Evolutionary conservation across 75 land plant genomes (phyloP), one percentile per base, ranked within the genome.

Genomic region (Ceratopteris richardii): DNA sequence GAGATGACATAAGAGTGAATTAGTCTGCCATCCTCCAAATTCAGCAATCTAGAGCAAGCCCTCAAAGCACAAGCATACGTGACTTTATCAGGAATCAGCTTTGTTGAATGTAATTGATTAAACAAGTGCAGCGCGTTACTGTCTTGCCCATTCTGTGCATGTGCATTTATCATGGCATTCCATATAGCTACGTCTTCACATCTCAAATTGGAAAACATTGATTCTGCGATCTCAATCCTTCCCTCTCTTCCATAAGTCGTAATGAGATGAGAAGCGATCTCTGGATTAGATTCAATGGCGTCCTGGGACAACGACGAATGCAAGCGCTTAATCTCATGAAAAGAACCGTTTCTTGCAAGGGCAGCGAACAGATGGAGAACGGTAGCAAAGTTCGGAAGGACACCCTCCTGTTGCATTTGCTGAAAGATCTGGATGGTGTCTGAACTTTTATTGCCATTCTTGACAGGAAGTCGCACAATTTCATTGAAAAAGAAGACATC

Each of bases 391-490:
- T 46, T 14, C 2, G 50, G 50, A 5, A 21, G 3, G 18, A 14
- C 17, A 21, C 50, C 17, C 22, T 46, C 50, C 4, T 21, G 22
- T 17, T 46, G 50, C 50, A 46, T 46, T 46, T 21, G 18, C 14
- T 46, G 22, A 14, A 46, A 46, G 22, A 46, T 4, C 22, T 21
- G 22, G 17, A 21, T 2, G 22, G 50, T 2, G 7, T 76, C 77
- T 47, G 68, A 80, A 46, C 73, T 69, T 29, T 61, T 58, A n/a
- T n/a, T n/a, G 37, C 79, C 72, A 19, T 69, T 53, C 22, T 54
- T 27, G n/a, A 75, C 62, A 60, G 58, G 82, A 9, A 82, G 83
- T 1, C 82, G 77, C 30, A 87, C 80, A 21, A 87, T 83, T 19
- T 87, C 65, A 57, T 80, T 87, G 84, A 79, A 80, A 0, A 82